Conservation (phyloP, 2,329 filamentous ascomycete species). For the Monosporascus sp. region DNA sequence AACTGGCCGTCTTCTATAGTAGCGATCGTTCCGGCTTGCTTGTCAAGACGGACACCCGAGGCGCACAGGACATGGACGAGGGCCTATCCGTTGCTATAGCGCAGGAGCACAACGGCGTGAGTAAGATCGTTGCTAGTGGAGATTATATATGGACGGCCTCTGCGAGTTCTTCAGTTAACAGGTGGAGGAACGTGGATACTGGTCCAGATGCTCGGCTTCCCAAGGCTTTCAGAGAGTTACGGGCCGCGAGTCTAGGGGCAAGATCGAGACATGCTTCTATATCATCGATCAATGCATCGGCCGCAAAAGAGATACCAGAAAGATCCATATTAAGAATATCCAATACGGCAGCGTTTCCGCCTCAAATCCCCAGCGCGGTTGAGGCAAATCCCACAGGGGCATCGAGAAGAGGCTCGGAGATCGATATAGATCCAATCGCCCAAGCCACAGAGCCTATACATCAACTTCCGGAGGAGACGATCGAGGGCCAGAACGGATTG, state of each 20-base stretch:
- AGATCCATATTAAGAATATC: conserved; percentile 78
- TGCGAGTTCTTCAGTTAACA: conserved; percentile 83
- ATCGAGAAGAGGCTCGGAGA: conserved; percentile 52
- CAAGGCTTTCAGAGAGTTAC: conserved; percentile 43
- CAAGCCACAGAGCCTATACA: conserved; percentile 57
- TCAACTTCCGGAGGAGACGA: conserved; percentile 67
- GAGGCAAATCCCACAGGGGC: conserved; percentile 43
- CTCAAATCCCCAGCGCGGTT: conserved; percentile 44
- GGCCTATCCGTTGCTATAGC: conserved; percentile 86
- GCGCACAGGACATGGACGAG: conserved; percentile 69
- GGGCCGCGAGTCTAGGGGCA: conserved; percentile 33
- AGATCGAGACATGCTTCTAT: conserved; percentile 30
- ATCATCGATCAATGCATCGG: conserved; percentile 26
- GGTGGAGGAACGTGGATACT: conserved; percentile 84
- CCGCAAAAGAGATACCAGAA: conserved; percentile 64
- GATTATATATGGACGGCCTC: conserved; percentile 88
- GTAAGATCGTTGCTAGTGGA: conserved; percentile 60
- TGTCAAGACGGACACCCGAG: conserved; percentile 90
- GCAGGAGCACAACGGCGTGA: conserved; percentile 83
- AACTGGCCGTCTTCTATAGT: conserved; percentile 88
- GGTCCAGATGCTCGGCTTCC: conserved; percentile 63
- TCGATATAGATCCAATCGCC: conserved; percentile 43
- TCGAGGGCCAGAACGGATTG: conserved; percentile 90
- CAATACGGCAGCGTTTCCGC: conserved; percentile 73
- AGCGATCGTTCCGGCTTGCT: conserved; percentile 87